Conservation (phyloP, 805 yeast species). For the Candida adriatica region DNA sequence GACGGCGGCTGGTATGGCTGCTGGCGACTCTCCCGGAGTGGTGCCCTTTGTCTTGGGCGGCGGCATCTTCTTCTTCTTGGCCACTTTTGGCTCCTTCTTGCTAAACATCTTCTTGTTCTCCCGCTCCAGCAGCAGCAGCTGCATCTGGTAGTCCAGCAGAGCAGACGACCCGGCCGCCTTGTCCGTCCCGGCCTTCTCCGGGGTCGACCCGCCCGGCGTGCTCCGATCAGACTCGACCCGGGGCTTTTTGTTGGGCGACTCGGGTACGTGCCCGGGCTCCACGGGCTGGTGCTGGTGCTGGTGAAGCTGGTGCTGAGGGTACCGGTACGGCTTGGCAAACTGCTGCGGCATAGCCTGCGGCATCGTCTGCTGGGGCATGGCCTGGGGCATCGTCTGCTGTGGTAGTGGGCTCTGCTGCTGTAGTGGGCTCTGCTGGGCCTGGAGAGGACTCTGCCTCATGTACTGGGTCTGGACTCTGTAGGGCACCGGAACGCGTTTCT, state of each 20-base stretch:
- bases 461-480: conserved; percentile 45
- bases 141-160: conserved; percentile 76
- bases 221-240: no score
- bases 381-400: no score
- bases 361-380: no score
- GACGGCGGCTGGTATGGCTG: conserved; percentile 12
- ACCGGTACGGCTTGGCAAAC: no score
- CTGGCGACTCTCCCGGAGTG: conserved; percentile 23
- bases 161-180: conserved; percentile 40
- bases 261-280: no score
- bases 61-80: conserved; percentile 17
- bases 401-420: no score
- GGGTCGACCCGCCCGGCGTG: no score
- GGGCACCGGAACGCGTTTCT: conserved; percentile 11
- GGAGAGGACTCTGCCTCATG: conserved; percentile 34
- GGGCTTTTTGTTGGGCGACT: no score
- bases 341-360: no score
- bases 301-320: conserved; percentile 10
- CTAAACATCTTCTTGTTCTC: conserved; percentile 67
- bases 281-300: conserved; percentile 22
- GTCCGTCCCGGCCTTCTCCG: no score
- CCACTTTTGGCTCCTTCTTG: conserved; percentile 22
- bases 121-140: conserved; percentile 64
- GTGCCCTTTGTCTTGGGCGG: conserved; percentile 20
- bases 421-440: conserved; percentile 20